phyloP scores from a whole-genome alignment of 371 early-diverging fungal species.

The Rhizopus stolonifer region DNA sequence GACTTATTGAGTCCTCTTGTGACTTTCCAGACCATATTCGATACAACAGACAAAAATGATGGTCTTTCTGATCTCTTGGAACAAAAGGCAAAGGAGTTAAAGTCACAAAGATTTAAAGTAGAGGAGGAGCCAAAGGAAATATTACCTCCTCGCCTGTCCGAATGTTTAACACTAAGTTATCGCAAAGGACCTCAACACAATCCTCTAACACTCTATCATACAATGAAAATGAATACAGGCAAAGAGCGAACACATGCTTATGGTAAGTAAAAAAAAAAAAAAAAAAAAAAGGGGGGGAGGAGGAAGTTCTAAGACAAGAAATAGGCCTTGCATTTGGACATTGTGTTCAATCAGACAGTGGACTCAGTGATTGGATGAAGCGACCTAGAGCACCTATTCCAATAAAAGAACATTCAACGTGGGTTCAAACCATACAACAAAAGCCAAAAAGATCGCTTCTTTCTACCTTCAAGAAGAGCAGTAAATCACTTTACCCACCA shows the following conservation, averaged over 20 bases:
- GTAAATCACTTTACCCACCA: neutral
- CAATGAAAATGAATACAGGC: constrained; percentile 42
- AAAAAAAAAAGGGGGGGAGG: too few relatives aligned
- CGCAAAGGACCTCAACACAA: constrained; percentile 40
- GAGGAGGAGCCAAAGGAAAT: constrained; percentile 6
- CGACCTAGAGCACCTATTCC: constrained; percentile 13
- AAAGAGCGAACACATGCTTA: constrained; percentile 38
- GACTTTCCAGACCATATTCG: constrained; percentile 43
- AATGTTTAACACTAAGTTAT: constrained; percentile 38
- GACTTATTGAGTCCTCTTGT: constrained; percentile 37
- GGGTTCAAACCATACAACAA: constrained; percentile 6
- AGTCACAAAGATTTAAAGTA: constrained; percentile 16
- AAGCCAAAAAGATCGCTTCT: constrained; percentile 19
- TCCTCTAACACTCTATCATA: constrained; percentile 47
- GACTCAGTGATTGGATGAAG: constrained; percentile 40
- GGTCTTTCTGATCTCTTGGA: constrained; percentile 45
- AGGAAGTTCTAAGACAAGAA: neutral
- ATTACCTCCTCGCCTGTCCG: constrained; percentile 22
- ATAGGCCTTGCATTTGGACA: constrained; percentile 41
- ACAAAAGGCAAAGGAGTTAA: constrained; percentile 31
- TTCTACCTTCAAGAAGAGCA: neutral
- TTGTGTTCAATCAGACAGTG: constrained; percentile 44
- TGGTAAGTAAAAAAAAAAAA: constrained; percentile 20
- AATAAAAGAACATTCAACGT: constrained; percentile 15
- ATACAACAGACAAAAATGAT: constrained; percentile 29